Conservation (phyloP, 192 early-diverging fungal genomes). For the Dissophora globulifera region DNA sequence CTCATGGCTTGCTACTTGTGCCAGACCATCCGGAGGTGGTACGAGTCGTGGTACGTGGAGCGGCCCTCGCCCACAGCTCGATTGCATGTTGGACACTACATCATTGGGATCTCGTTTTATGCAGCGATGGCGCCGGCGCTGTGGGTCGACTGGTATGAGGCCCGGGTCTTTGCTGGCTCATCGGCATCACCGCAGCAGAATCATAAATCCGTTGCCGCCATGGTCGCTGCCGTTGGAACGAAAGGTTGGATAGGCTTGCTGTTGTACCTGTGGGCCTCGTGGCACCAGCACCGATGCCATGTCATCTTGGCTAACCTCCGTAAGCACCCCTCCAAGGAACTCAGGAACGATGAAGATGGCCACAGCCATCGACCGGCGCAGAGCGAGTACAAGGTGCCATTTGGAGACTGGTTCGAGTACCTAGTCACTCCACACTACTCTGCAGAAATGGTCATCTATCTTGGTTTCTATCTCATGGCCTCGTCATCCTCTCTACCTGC, state of each 20-base stretch:
- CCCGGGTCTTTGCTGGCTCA: constrained; percentile 1
- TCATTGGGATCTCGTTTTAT: constrained; percentile 74
- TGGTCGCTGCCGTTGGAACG: not conserved
- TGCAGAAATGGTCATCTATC: constrained; percentile 77
- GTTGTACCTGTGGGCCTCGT: constrained; percentile 65
- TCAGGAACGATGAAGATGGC: too few relatives aligned
- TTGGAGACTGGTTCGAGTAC: constrained; percentile 73
- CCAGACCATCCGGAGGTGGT: constrained; percentile 57
- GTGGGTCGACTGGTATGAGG: constrained; percentile 58
- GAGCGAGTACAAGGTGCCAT: constrained; percentile 70
- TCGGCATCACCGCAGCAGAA: not conserved
- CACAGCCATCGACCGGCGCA: too few relatives aligned
- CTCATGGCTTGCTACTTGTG: constrained; percentile 48
- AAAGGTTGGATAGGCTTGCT: constrained; percentile 44
- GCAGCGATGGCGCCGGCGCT: constrained; percentile 59
- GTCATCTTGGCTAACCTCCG: constrained; percentile 72
- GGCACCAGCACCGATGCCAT: constrained; percentile 75
- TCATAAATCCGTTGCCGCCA: not conserved
- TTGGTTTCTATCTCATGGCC: constrained; percentile 63
- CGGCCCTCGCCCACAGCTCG: constrained; percentile 48
- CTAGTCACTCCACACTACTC: constrained; percentile 76
- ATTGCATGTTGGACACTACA: constrained; percentile 75
- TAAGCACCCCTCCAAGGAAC: not conserved
- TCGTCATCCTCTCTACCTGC: not conserved
- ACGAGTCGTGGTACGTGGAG: constrained; percentile 62